These are phyloP conservation scores for Suhomyces bribrorum DNA, from an alignment of 1,139 yeast species.

Conservation along the genomic window DNA sequence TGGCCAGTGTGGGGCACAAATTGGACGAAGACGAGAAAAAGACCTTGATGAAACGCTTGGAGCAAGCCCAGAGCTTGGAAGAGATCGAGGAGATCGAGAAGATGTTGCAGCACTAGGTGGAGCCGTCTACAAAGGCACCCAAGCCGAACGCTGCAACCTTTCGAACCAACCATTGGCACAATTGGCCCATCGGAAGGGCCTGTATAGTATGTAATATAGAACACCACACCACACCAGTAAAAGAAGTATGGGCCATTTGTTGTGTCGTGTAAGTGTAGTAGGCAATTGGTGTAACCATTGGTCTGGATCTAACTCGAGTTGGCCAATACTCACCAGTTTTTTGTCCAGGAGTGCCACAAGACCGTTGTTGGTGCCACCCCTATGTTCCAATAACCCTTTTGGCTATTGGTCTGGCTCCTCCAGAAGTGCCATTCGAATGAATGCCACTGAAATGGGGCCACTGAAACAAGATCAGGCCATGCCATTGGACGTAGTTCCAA, in stretches of 20 bases:
- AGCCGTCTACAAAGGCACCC: neutral
- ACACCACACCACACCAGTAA: too few species aligned
- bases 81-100: conserved; percentile 75
- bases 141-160: neutral
- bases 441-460: too few species aligned
- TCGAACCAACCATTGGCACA: neutral
- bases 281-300: too few species aligned
- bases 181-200: neutral
- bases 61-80: conserved; percentile 63
- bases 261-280: neutral
- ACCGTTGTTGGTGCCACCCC: too few species aligned
- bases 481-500: too few species aligned
- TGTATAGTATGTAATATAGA: neutral
- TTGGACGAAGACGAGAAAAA: conserved; percentile 57
- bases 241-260: neutral
- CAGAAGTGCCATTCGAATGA: too few species aligned
- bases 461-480: too few species aligned
- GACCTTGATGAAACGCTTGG: conserved; percentile 53
- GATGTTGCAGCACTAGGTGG: conserved; percentile 26
- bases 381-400: too few species aligned
- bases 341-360: too few species aligned
- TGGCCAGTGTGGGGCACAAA: conserved; percentile 33
- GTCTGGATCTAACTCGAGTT: too few species aligned
- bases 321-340: too few species aligned
- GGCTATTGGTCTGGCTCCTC: too few species aligned